Percentiles rank a stretch among this genome's conserved stretches.
phyloP scores from a whole-genome alignment of 495 filamentous ascomycete genomes.

The Friedmanniomyces endolithicus region DNA sequence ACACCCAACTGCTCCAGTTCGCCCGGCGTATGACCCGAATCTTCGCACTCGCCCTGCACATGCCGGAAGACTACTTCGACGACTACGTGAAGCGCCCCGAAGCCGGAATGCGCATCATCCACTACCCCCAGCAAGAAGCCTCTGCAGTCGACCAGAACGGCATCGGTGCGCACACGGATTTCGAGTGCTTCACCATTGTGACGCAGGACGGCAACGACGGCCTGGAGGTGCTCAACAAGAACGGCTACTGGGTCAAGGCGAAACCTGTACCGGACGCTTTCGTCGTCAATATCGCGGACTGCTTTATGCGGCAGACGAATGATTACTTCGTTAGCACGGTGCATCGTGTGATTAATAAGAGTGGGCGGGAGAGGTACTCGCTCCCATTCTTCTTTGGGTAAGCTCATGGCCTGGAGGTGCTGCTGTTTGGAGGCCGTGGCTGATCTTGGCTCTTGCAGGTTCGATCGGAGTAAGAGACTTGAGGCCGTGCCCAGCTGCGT shows the following conservation, averaged over 20 bases:
- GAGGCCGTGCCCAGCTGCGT: constrained; percentile 14
- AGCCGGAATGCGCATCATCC: constrained; percentile 8
- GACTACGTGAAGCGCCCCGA: constrained; percentile 11
- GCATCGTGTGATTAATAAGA: constrained; percentile 18
- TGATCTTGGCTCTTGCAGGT: not conserved
- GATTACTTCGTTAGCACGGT: constrained; percentile 19
- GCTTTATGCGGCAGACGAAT: constrained; percentile 30
- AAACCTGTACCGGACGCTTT: constrained; percentile 38
- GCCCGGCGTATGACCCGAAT: constrained; percentile 3
- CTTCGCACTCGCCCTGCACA: constrained; percentile 7
- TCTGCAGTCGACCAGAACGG: not conserved
- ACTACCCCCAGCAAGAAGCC: constrained; percentile 16
- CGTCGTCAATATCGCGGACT: constrained; percentile 46
- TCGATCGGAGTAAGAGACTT: constrained; percentile 5
- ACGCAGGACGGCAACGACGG: constrained; percentile 30
- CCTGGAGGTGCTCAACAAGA: constrained; percentile 38
- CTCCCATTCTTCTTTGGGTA: constrained; percentile 23
- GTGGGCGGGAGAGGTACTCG: constrained; percentile 12
- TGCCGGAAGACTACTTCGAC: constrained; percentile 8
- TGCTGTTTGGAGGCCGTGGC: too few species aligned
- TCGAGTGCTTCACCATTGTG: constrained; percentile 23
- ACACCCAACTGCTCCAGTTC: constrained; percentile 4
- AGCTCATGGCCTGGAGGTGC: not conserved
- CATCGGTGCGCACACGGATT: constrained; percentile 15
- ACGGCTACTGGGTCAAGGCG: constrained; percentile 39